phyloP scores from a whole-genome alignment of 1,139 yeast species.

The Saccharomycopsis hybrid region DNA sequence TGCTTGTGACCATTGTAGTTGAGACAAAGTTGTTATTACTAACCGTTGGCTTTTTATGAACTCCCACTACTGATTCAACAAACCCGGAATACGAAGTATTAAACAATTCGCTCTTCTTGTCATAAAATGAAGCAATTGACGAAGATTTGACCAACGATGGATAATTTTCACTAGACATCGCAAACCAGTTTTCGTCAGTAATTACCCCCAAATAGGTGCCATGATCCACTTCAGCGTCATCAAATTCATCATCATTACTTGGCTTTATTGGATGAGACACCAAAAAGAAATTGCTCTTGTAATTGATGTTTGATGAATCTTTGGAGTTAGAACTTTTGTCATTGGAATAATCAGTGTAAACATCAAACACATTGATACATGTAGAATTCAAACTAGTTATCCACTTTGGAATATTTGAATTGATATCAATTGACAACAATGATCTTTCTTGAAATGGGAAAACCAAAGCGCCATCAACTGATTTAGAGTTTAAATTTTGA shows the following conservation, averaged over 20 bases:
- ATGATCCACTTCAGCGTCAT: conserved; percentile 23
- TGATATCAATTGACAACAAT: conserved; percentile 57
- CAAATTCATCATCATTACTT: conserved; percentile 3
- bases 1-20: conserved; percentile 5
- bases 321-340: conserved; percentile 19
- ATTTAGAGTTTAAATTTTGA: conserved; percentile 39
- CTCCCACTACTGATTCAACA: conserved; percentile 39
- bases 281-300: conserved; percentile 12
- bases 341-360: conserved; percentile 27
- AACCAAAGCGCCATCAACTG: conserved; percentile 67
- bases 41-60: conserved; percentile 31
- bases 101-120: conserved; percentile 24
- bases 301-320: background rate
- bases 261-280: conserved; percentile 21
- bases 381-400: conserved; percentile 40
- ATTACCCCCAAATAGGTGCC: conserved; percentile 64
- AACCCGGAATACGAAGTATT: background rate
- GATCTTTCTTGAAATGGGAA: conserved; percentile 81
- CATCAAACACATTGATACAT: conserved; percentile 31
- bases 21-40: background rate
- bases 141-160: conserved; percentile 81
- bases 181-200: conserved; percentile 72
- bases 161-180: conserved; percentile 68
- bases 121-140: conserved; percentile 40
- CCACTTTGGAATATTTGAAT: conserved; percentile 73